A percentile compares a stretch with the other conserved stretches of the same genome.
Evolutionary conservation across 2,329 filamentous ascomycete species (phyloP).

Genomic region (Aspergillus versicolor): DNA sequence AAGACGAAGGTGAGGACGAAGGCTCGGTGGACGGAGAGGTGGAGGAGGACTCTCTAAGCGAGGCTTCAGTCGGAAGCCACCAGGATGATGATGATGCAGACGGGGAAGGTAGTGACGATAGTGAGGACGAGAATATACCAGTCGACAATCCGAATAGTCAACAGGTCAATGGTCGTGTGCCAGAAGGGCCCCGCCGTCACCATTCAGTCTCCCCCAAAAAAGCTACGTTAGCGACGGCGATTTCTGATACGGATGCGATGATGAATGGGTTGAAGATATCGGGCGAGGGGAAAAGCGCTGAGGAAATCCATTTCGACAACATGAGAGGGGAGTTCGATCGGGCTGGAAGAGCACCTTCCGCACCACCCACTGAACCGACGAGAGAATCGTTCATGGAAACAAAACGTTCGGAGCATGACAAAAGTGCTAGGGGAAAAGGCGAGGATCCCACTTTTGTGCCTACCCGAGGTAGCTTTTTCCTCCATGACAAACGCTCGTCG

Average conservation of each 20-base stretch:
- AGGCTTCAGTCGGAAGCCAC: slow-evolving; percentile 58
- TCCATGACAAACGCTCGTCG: slow-evolving; percentile 86
- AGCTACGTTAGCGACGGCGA: slow-evolving; percentile 36
- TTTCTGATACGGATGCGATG: slow-evolving; percentile 61
- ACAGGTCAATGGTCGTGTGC: slow-evolving; percentile 30
- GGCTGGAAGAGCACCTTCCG: slow-evolving; percentile 40
- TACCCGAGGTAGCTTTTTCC: slow-evolving; percentile 91
- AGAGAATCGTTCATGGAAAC: slow-evolving; percentile 65
- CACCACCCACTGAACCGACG: slow-evolving; percentile 35
- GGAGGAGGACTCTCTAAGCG: slow-evolving; percentile 64
- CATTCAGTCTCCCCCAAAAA: slow-evolving; percentile 36
- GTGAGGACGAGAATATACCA: slow-evolving; percentile 49
- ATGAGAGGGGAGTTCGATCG: slow-evolving; percentile 29
- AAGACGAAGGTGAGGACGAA: slow-evolving; percentile 52
- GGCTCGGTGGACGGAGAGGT: slow-evolving; percentile 50
- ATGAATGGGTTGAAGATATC: slow-evolving; percentile 57
- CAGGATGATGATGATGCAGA: slow-evolving; percentile 60
- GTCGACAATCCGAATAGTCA: slow-evolving; percentile 22
- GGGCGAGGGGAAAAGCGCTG: slow-evolving; percentile 36
- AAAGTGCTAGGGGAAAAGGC: slow-evolving; percentile 83
- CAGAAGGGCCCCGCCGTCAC: slow-evolving; percentile 28
- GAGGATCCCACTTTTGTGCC: slow-evolving; percentile 91
- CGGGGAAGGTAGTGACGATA: slow-evolving; percentile 59
- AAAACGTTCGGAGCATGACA: slow-evolving; percentile 81
- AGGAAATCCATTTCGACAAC: slow-evolving; percentile 54